These are phyloP conservation scores for Fimicolochytrium jonesii DNA, from an alignment of 192 early-diverging fungal species.

Conservation along the genomic window DNA sequence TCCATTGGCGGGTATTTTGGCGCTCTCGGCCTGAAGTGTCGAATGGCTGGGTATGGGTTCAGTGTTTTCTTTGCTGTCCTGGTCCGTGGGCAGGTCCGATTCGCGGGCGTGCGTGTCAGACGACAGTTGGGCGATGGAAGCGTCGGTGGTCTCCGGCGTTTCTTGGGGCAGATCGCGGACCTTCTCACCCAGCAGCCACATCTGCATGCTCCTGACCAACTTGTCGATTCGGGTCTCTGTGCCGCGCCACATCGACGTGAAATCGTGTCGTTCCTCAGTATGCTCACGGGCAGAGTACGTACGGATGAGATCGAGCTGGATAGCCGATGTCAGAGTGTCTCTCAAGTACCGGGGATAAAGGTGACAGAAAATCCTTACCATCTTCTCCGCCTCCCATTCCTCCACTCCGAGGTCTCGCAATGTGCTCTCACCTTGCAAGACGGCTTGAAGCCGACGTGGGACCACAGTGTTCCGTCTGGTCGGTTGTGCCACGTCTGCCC, in stretches of 20 bases:
- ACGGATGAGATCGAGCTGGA: conserved; percentile 10
- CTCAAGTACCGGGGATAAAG: too few species aligned
- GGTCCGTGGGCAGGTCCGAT: too few species aligned
- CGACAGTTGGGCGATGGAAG: too few species aligned
- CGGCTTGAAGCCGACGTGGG: neutral
- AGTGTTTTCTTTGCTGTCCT: too few species aligned
- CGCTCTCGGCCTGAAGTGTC: too few species aligned
- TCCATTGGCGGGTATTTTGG: too few species aligned
- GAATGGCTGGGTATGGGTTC: too few species aligned
- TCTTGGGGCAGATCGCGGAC: neutral
- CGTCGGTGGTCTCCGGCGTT: too few species aligned
- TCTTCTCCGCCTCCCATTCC: conserved; percentile 5
- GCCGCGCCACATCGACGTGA: neutral
- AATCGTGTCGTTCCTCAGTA: conserved; percentile 9
- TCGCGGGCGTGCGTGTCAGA: too few species aligned
- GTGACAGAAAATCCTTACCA: conserved; percentile 6
- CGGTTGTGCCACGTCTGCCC: too few species aligned
- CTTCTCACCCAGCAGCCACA: conserved; percentile 9
- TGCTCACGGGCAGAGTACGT: neutral
- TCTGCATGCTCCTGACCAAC: conserved; percentile 8
- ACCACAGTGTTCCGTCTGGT: too few species aligned
- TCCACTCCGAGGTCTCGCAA: neutral
- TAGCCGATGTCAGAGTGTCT: neutral
- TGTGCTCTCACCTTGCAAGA: neutral
- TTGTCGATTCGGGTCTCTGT: neutral